These are phyloP conservation scores for Scleroderma citrinum DNA, from an alignment of 768 basidiomycete genomes.

Conservation along the genomic window DNA sequence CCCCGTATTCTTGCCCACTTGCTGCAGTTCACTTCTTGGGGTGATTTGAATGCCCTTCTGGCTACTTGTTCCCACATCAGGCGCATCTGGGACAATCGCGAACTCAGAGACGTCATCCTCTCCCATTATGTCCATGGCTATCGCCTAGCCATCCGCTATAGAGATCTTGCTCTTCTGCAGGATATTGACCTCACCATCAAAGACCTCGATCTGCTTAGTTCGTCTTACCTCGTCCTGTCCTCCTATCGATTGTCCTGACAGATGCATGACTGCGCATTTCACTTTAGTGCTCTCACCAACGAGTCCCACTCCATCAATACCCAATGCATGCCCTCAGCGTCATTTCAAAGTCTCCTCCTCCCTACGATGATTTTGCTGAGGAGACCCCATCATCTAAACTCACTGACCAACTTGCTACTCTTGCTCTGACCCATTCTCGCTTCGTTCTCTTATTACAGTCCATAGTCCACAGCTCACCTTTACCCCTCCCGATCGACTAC, in stretches of 20 bases:
- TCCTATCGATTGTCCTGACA: slow-evolving; percentile 4
- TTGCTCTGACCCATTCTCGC: slow-evolving; percentile 64
- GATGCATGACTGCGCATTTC: slow-evolving; percentile 1
- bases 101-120: slow-evolving; percentile 36
- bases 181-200: slow-evolving; percentile 48
- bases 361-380: slow-evolving; percentile 20
- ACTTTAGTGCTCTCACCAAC: slow-evolving; percentile 58
- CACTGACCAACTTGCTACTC: slow-evolving; percentile 36
- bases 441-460: slow-evolving; percentile 72
- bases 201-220: slow-evolving; percentile 63
- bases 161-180: slow-evolving; percentile 36
- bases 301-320: slow-evolving; percentile 60
- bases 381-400: slow-evolving; percentile 16
- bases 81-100: slow-evolving; percentile 24
- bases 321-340: slow-evolving; percentile 58
- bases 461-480: slow-evolving; percentile 55
- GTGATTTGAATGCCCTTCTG: slow-evolving; percentile 36
- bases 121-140: slow-evolving; percentile 56
- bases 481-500: slow-evolving; percentile 41
- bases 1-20: slow-evolving; percentile 31
- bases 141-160: slow-evolving; percentile 33
- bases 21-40: slow-evolving; percentile 30
- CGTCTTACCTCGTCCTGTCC: slow-evolving; percentile 27
- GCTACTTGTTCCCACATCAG: slow-evolving; percentile 32
- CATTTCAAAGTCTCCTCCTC: slow-evolving; percentile 31